Percentiles rank a stretch among this genome's conserved stretches.
Evolutionary conservation across 1,284 basidiomycete species (phyloP).

Genomic region (Mycena sp.): DNA sequence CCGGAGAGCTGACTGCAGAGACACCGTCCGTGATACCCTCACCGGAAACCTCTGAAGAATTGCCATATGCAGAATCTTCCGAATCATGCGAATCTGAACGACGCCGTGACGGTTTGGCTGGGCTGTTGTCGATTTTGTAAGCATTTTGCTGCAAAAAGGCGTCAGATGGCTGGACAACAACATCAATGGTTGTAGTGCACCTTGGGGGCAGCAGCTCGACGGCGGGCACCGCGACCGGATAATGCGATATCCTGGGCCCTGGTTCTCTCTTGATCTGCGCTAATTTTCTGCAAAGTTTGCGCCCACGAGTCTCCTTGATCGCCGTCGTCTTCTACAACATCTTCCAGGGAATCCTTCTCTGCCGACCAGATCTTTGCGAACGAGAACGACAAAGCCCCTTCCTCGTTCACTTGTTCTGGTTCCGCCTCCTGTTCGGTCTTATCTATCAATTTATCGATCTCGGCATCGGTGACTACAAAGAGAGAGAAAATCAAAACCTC

Average conservation of each 20-base stretch:
- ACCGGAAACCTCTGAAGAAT: constrained; percentile 20
- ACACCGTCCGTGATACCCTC: constrained; percentile 9
- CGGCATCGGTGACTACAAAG: constrained; percentile 76
- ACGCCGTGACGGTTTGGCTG: constrained; percentile 18
- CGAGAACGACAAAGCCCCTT: constrained; percentile 67
- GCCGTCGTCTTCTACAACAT: constrained; percentile 60
- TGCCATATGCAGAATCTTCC: constrained; percentile 27
- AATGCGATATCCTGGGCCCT: constrained; percentile 58
- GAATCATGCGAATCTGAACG: constrained; percentile 2
- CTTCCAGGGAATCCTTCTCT: constrained; percentile 73
- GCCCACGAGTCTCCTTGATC: constrained; percentile 83
- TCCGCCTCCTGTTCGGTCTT: constrained; percentile 82
- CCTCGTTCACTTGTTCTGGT: constrained; percentile 53
- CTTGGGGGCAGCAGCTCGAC: constrained; percentile 71
- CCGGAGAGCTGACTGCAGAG: constrained; percentile 1
- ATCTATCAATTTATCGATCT: constrained; percentile 85
- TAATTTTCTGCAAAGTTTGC: constrained; percentile 72
- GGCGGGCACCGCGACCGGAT: constrained; percentile 75
- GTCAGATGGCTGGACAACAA: too few relatives aligned
- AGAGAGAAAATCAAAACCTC: too few relatives aligned
- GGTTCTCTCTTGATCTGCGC: constrained; percentile 56
- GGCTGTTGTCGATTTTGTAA: constrained; percentile 29
- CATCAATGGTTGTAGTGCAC: too few relatives aligned
- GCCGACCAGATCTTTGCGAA: constrained; percentile 93
- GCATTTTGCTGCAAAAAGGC: constrained; percentile 37